phyloP scores from a whole-genome alignment of 2,329 filamentous ascomycete species.

The Ustilaginoidea virens region DNA sequence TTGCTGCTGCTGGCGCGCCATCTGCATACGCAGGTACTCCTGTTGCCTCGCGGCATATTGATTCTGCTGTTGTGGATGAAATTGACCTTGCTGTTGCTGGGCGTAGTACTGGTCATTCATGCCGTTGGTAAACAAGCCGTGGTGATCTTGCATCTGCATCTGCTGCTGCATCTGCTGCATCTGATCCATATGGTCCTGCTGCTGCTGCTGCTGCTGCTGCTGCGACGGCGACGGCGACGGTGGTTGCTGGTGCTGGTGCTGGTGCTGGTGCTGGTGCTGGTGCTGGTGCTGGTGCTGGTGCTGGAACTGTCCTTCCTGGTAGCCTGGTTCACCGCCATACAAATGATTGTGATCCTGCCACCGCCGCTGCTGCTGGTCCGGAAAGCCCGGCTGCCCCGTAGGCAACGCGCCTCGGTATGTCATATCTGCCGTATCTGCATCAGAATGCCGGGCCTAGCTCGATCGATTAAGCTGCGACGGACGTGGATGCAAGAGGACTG shows the following conservation, averaged over 20 bases:
- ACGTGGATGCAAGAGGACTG: background rate
- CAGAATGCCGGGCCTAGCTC: conserved; percentile 2
- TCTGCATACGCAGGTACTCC: conserved; percentile 10
- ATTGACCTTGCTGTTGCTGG: conserved; percentile 8
- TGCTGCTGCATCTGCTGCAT: conserved; percentile 13
- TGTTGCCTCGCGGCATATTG: conserved; percentile 10
- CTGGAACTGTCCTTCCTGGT: conserved; percentile 10
- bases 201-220: conserved; percentile 4
- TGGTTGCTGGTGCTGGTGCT: no score
- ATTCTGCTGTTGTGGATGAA: conserved; percentile 9
- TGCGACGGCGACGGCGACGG: no score
- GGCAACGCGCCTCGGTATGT: conserved; percentile 18
- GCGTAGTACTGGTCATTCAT: conserved; percentile 8
- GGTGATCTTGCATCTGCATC: conserved; percentile 9
- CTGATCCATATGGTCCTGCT: conserved; percentile 11
- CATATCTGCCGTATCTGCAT: conserved; percentile 15
- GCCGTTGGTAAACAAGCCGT: conserved; percentile 4
- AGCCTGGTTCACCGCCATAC: conserved; percentile 7
- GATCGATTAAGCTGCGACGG: background rate
- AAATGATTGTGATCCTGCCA: background rate
- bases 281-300: no score
- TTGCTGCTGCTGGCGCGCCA: conserved; percentile 10
- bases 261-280: no score
- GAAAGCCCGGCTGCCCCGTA: conserved; percentile 13
- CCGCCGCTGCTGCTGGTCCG: conserved; percentile 10